Percentiles rank a stretch among this genome's conserved stretches.
These are phyloP conservation scores for Trichoderma koningii DNA, from an alignment of 2,329 filamentous ascomycete genomes.

Conservation along the genomic window DNA sequence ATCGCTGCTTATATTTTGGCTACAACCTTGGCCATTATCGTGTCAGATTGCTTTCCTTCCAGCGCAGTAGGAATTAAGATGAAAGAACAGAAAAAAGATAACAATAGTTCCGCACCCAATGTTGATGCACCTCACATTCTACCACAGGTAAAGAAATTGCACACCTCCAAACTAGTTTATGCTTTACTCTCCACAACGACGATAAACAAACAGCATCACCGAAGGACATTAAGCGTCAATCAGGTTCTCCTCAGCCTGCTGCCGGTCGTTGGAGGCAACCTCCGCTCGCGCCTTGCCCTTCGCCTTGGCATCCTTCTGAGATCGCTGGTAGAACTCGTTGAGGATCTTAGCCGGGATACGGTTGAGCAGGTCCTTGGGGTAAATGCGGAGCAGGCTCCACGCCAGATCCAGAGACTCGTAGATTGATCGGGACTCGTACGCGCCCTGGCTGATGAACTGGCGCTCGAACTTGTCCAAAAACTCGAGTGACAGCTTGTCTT, in stretches of 20 bases:
- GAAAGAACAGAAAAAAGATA: conserved; percentile 27
- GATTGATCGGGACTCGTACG: conserved; percentile 90
- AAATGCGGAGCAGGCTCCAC: conserved; percentile 95
- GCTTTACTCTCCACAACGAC: neutral
- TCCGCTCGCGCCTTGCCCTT: conserved; percentile 60
- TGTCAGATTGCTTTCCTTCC: conserved; percentile 29
- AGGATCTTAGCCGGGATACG: conserved; percentile 83
- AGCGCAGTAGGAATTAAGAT: conserved; percentile 30
- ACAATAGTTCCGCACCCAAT: neutral
- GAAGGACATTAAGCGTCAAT: conserved; percentile 54
- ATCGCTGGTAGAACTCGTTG: conserved; percentile 79
- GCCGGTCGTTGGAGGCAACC: conserved; percentile 43
- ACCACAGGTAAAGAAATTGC: conserved; percentile 19
- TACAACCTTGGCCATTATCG: conserved; percentile 28
- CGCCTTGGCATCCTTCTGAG: conserved; percentile 62
- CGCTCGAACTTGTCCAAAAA: conserved; percentile 99
- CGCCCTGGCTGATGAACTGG: conserved; percentile 86
- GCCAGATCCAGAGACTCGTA: conserved; percentile 93
- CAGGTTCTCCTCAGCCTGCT: conserved; percentile 58
- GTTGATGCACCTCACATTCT: conserved; percentile 12
- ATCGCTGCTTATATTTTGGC: conserved; percentile 38
- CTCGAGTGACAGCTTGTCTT: conserved; percentile 97
- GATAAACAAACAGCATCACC: neutral
- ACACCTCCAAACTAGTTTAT: conserved; percentile 20
- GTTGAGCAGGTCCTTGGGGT: conserved; percentile 97